Evolutionary conservation across 805 yeast genomes (phyloP).

Genomic region (Cyberlindnera mississippiensis): DNA sequence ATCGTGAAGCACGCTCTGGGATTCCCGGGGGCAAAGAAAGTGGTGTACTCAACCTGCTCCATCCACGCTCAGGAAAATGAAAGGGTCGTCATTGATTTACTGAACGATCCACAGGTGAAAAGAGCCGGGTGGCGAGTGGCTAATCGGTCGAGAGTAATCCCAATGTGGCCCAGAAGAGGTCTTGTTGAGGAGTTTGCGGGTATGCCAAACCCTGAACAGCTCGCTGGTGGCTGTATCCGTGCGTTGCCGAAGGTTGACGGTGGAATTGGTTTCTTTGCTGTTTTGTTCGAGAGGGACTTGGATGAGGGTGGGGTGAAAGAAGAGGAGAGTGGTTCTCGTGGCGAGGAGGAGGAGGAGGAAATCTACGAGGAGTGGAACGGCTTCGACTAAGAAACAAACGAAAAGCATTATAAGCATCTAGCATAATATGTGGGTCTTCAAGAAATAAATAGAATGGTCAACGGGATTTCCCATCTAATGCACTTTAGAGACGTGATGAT

Average conservation of each 20-base stretch:
- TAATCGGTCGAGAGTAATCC: slow-evolving; percentile 58
- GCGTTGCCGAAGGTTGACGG: slow-evolving; percentile 87
- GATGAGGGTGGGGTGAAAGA: slow-evolving; percentile 12
- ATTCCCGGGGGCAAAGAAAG: slow-evolving; percentile 71
- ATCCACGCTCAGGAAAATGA: slow-evolving; percentile 93
- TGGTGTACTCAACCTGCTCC: slow-evolving; percentile 95
- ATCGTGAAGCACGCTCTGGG: slow-evolving; percentile 85
- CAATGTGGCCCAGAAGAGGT: slow-evolving; percentile 88
- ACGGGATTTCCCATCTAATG: no score
- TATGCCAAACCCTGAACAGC: slow-evolving; percentile 41
- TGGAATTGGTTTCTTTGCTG: slow-evolving; percentile 99
- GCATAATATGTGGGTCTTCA: slow-evolving; percentile 2
- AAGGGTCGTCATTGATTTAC: slow-evolving; percentile 76
- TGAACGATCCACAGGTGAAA: slow-evolving; percentile 62
- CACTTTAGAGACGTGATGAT: slow-evolving; percentile 42
- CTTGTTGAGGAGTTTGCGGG: slow-evolving; percentile 58
- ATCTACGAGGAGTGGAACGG: slow-evolving; percentile 35
- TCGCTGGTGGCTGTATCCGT: slow-evolving; percentile 86
- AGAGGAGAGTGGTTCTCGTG: not conserved
- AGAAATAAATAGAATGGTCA: not conserved
- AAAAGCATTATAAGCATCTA: slow-evolving; percentile 1
- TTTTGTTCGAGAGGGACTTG: slow-evolving; percentile 62
- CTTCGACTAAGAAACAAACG: slow-evolving; percentile 30
- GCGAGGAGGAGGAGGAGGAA: slow-evolving; percentile 4
- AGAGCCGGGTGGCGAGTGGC: slow-evolving; percentile 72